Percentiles rank a stretch among this genome's conserved stretches.
Conservation (phyloP, 2,329 filamentous ascomycete species). For the Stagonosporopsis cucurbitacearum region DNA sequence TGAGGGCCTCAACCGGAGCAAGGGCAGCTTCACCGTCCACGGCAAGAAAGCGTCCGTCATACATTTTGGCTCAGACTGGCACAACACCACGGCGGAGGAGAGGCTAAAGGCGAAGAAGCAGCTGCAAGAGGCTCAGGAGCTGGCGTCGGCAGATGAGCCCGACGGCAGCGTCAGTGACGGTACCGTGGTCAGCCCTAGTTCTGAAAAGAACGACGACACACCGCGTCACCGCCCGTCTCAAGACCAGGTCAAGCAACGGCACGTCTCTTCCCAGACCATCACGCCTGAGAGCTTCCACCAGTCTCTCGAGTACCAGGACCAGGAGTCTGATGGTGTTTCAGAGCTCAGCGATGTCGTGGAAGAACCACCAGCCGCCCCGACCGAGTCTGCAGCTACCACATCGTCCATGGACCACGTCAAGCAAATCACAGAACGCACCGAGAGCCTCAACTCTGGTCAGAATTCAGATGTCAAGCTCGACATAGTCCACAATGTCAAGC, state of each 20-base stretch:
- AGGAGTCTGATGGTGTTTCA: slow-evolving; percentile 33
- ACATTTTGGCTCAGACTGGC: slow-evolving; percentile 92
- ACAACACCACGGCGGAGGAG: slow-evolving; percentile 59
- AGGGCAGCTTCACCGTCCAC: slow-evolving; percentile 93
- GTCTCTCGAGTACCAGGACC: slow-evolving; percentile 30
- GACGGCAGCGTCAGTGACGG: slow-evolving; percentile 36
- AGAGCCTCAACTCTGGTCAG: not conserved
- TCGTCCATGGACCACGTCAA: slow-evolving; percentile 6
- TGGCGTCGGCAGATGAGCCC: slow-evolving; percentile 34
- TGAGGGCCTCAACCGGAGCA: slow-evolving; percentile 76
- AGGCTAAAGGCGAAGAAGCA: slow-evolving; percentile 48
- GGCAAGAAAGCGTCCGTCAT: slow-evolving; percentile 98
- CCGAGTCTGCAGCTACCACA: not conserved
- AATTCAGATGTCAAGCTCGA: too few species aligned
- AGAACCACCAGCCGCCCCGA: slow-evolving; percentile 17
- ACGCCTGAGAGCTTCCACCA: slow-evolving; percentile 39
- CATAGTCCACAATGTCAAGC: not conserved
- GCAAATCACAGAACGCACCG: slow-evolving; percentile 1
- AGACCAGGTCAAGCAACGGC: slow-evolving; percentile 44
- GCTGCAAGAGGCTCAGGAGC: slow-evolving; percentile 42
- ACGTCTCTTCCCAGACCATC: slow-evolving; percentile 46
- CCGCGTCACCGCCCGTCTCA: slow-evolving; percentile 30
- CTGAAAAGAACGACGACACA: slow-evolving; percentile 29
- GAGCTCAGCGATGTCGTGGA: slow-evolving; percentile 47
- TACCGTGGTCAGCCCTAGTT: slow-evolving; percentile 29